A percentile compares a stretch with the other conserved stretches of the same genome.
Conservation (phyloP, 2,329 filamentous ascomycete genomes). For the Fusarium verrucosum region DNA sequence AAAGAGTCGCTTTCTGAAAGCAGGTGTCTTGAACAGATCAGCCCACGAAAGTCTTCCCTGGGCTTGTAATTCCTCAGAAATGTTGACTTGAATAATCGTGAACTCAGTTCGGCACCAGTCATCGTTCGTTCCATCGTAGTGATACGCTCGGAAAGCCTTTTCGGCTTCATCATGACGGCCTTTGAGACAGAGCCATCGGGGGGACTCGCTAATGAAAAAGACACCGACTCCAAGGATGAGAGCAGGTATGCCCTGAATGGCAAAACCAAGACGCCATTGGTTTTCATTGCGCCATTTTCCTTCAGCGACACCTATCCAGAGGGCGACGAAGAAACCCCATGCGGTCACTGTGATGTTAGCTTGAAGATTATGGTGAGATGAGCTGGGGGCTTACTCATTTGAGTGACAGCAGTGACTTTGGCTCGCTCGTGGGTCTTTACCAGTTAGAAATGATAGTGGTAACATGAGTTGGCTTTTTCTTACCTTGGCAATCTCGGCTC, state of each 20-base stretch:
- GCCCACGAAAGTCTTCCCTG: constrained; percentile 46
- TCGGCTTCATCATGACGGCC: constrained; percentile 51
- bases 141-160: constrained; percentile 48
- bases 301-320: constrained; percentile 53
- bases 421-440: constrained; percentile 50
- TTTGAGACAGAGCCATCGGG: constrained; percentile 51
- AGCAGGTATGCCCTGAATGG: constrained; percentile 49
- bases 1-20: constrained; percentile 52
- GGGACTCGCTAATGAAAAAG: constrained; percentile 50
- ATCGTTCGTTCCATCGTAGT: constrained; percentile 49
- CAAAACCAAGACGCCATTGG: constrained; percentile 53
- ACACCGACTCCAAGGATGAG: constrained; percentile 49
- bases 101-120: constrained; percentile 51
- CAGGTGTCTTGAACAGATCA: constrained; percentile 46
- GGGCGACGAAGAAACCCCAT: constrained; percentile 54
- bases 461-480: background rate
- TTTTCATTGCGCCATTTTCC: constrained; percentile 51
- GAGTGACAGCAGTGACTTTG: constrained; percentile 53
- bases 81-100: constrained; percentile 49
- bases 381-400: constrained; percentile 49
- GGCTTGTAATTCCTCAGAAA: constrained; percentile 47
- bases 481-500: constrained; percentile 54
- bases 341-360: constrained; percentile 47
- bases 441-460: background rate
- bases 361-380: accelerated